Evolutionary conservation across 2,329 filamentous ascomycete genomes (phyloP), one percentile per base, ranked within the genome.

Genomic region (Ophiostoma sp.): DNA sequence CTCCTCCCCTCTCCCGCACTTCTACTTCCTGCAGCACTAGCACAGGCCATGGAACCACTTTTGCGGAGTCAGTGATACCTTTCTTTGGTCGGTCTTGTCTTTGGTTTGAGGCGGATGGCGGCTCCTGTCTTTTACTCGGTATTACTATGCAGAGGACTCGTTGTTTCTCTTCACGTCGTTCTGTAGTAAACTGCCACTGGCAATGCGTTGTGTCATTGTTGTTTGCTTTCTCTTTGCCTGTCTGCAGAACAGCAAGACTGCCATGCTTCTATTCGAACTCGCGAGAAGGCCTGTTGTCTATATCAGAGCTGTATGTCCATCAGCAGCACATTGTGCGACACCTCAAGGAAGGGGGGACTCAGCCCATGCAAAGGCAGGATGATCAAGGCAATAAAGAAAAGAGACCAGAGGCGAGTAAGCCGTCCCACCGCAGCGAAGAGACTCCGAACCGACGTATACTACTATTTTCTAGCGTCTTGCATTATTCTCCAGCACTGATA

Each of bases 1-100:
- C 64, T 20, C n/a, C 15, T 39, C 17, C 36, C 27, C n/a, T 13
- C 11, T 70, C 10, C n/a, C 35, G 33, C 48, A 36, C 65, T n/a
- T 67, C 33, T 39, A 36, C 33, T 39, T 23, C 57, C 54, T 68
- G 67, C 68, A 68, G 68, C 67, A 69, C 71, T 67, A 69, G 70
- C 48, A 52, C 44, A 27, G 54, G 66, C 67, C 23, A 39, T n/a
- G n/a, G 68, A 65, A 33, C 71, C 71, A 72, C 71, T 72, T 72
- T 72, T 72, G 68, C 68, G 71, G 68, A 70, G 71, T 68, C 57
- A 54, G 52, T 67, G 8, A 8, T 27, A 23, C 44, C 8, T 44
- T 41, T 57, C 52, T 57, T 13, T 57, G n/a, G 52, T 27, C 15
- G 15, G n/a, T 15, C n/a, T 66, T n/a, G 39, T 44, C 27, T 17